Percentiles rank a stretch among this genome's conserved stretches.
Conservation (phyloP, 805 yeast species). For the Wickerhamiella azyma region DNA sequence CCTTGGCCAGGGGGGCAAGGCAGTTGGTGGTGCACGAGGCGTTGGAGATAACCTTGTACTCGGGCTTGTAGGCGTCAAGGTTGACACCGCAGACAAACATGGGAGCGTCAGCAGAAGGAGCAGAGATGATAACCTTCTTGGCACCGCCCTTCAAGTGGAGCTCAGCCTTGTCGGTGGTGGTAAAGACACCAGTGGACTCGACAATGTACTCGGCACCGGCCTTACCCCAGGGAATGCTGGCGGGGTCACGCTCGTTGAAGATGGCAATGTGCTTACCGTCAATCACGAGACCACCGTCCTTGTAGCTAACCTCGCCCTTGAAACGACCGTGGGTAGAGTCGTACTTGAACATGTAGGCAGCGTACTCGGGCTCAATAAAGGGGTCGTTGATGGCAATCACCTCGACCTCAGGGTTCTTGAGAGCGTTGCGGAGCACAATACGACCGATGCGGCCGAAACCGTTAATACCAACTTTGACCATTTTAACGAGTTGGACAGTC, state of each 20-base stretch:
- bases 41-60: slow-evolving; percentile 67
- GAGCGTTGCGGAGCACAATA: slow-evolving; percentile 70
- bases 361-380: slow-evolving; percentile 77
- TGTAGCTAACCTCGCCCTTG: slow-evolving; percentile 56
- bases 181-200: slow-evolving; percentile 91
- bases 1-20: slow-evolving; percentile 88
- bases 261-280: slow-evolving; percentile 54
- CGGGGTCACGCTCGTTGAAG: slow-evolving; percentile 76
- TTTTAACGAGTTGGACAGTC: slow-evolving; percentile 8
- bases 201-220: slow-evolving; percentile 69
- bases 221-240: slow-evolving; percentile 72
- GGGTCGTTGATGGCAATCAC: slow-evolving; percentile 88
- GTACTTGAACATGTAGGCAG: slow-evolving; percentile 90
- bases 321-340: slow-evolving; percentile 85
- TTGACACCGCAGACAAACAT: slow-evolving; percentile 92
- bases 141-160: slow-evolving; percentile 85
- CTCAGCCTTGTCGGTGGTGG: slow-evolving; percentile 63
- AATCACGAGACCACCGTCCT: slow-evolving; percentile 48
- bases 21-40: slow-evolving; percentile 96
- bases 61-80: slow-evolving; percentile 62
- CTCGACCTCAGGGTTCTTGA: slow-evolving; percentile 57
- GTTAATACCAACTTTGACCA: slow-evolving; percentile 67
- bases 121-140: slow-evolving; percentile 87
- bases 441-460: slow-evolving; percentile 95
- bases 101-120: slow-evolving; percentile 89